phyloP scores from a whole-genome alignment of 371 early-diverging fungal genomes.

The Blakeslea trispora region DNA sequence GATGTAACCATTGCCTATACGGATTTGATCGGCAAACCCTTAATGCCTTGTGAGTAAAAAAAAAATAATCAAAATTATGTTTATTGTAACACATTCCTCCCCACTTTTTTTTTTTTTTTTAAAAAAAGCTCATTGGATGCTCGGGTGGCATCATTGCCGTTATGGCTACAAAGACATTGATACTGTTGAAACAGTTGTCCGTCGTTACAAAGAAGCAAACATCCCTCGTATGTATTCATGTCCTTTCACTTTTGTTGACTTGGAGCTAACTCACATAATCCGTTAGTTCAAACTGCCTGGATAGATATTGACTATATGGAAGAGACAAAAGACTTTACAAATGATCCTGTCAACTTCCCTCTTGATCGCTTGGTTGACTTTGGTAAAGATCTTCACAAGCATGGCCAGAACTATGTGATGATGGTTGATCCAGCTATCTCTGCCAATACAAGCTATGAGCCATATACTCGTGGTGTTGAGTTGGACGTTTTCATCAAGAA shows the following conservation, averaged over 20 bases:
- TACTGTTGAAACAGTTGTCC: conserved; percentile 56
- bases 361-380: conserved; percentile 24
- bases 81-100: too few relatives aligned
- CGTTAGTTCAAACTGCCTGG: conserved; percentile 21
- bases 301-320: conserved; percentile 33
- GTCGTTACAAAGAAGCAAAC: conserved; percentile 48
- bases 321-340: conserved; percentile 48
- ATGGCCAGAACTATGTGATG: conserved; percentile 34
- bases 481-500: conserved; percentile 55
- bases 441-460: conserved; percentile 35
- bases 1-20: conserved; percentile 68
- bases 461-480: conserved; percentile 46
- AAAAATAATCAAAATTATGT: too few relatives aligned
- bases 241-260: too few relatives aligned
- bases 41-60: conserved; percentile 46
- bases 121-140: conserved; percentile 45
- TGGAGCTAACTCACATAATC: too few relatives aligned
- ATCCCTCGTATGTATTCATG: conserved; percentile 69
- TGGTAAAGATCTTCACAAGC: conserved; percentile 12
- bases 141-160: conserved; percentile 77
- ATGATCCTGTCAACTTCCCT: conserved; percentile 51
- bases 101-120: background rate
- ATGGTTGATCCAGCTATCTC: conserved; percentile 63
- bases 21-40: conserved; percentile 67
- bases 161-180: conserved; percentile 68